Base-by-base conservation (phyloP, 257 asterid species). In the Lithospermum erythrorhizon region DNA sequence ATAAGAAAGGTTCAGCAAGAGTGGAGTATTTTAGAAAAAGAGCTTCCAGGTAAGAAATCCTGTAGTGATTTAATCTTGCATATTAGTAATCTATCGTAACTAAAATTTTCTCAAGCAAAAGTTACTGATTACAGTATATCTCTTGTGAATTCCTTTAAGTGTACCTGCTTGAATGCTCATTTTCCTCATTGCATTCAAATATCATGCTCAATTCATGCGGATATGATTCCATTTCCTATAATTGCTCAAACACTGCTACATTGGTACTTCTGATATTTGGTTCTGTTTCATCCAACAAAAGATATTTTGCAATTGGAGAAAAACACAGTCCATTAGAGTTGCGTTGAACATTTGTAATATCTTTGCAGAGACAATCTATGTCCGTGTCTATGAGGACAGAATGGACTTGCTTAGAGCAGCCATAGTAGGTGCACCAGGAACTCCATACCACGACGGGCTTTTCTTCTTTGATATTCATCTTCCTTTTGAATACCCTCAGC, bases 391-490 rank as follows among this genome's bases (percentile, higher is more conserved):
- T 9, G 98, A 93, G 74, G 98, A 89, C 70, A 70, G 85, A 59
- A 83, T 87, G 75, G 87, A 85, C 57, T 71, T 93, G 75, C 82
- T 93, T 53, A 85, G 97, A 63, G 91, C 91, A 30, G 96, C 90
- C 58, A 66, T 93, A 41, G 77, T 81, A 10, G 98, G 98, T 59
- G 72, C 83, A 47, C 82, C 68, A n/a, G 95, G 89, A 62, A 89
- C 98, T 65, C 98, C 98, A n/a, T 93, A 93, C 66, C 97, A 93
- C 15, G 94, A 89, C 23, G 95, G 95, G 17, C 15, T 93, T 55
- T 93, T 89, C 79, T 86, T 89, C 70, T 93, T 93, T 11, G 98
- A 93, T 68, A 81, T 93, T 55, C 75, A 67, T 73, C 86, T 93
- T 66, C 94, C 98, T 54, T 84, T 84, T 1, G 89, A 81, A 21